These are phyloP conservation scores for Toxoplasma gondii DNA, from an alignment of 169 alveolate genomes.

Conservation along the genomic window DNA sequence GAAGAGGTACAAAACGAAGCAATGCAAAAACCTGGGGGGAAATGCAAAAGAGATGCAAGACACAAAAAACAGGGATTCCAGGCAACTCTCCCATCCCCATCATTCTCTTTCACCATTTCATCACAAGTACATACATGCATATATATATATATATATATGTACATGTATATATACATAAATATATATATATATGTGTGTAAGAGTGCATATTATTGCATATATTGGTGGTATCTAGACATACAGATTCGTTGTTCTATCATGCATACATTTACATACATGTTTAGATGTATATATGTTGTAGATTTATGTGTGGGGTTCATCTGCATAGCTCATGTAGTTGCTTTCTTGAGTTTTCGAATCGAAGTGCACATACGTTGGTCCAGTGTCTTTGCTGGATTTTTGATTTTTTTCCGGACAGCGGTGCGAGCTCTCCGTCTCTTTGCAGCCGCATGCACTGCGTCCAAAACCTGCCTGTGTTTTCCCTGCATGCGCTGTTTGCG, in stretches of 20 bases:
- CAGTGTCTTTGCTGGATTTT: too few relatives aligned
- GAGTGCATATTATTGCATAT: background rate
- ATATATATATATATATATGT: background rate
- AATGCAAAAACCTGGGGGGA: background rate
- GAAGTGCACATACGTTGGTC: too few relatives aligned
- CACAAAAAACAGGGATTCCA: background rate
- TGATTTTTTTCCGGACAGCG: too few relatives aligned
- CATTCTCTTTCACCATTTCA: background rate
- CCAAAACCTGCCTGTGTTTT: too few relatives aligned
- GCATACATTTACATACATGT: background rate
- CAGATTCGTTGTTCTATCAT: background rate
- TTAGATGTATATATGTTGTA: background rate
- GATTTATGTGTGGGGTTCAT: too few relatives aligned
- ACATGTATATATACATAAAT: background rate
- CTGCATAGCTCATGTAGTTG: too few relatives aligned
- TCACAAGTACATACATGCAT: background rate
- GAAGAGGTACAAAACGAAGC: conserved; percentile 13
- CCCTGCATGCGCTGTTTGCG: too few relatives aligned
- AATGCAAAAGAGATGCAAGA: background rate
- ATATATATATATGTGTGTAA: background rate
- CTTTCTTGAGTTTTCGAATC: too few relatives aligned
- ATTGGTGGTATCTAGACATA: background rate
- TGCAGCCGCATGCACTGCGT: too few relatives aligned
- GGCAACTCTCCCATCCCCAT: background rate
- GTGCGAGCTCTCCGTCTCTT: too few relatives aligned